These are phyloP conservation scores for Naumovozyma baii DNA, from an alignment of 805 yeast species.

Conservation along the genomic window DNA sequence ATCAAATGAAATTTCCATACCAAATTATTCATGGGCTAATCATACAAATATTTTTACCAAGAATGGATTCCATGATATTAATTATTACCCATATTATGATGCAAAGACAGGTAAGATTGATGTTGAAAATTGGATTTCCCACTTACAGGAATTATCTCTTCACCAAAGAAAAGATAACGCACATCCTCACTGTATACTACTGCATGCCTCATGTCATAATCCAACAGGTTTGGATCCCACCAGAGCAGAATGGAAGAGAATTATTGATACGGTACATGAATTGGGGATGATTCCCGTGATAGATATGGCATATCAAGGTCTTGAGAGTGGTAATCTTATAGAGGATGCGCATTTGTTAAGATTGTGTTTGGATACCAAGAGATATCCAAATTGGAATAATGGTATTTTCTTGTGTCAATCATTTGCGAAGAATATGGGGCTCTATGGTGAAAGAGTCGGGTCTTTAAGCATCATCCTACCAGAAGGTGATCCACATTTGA, in stretches of 20 bases:
- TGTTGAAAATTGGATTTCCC: conserved; percentile 50
- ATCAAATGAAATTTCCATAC: conserved; percentile 45
- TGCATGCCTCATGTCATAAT: conserved; percentile 95
- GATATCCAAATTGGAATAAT: conserved; percentile 30
- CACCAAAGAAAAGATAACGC: conserved; percentile 40
- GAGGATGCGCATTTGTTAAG: conserved; percentile 56
- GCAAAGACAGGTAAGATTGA: conserved; percentile 55
- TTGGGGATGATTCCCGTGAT: conserved; percentile 67
- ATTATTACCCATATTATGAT: conserved; percentile 58
- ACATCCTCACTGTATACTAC: conserved; percentile 40
- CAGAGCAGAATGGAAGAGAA: conserved; percentile 66
- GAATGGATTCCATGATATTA: conserved; percentile 51
- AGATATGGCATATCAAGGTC: conserved; percentile 94
- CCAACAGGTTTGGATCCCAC: conserved; percentile 95
- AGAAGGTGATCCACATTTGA: conserved; percentile 39
- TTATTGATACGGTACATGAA: conserved; percentile 50
- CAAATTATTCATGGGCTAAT: conserved; percentile 93
- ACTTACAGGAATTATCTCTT: conserved; percentile 32
- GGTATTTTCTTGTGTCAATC: conserved; percentile 71
- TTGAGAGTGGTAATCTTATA: conserved; percentile 75
- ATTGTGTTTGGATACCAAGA: conserved; percentile 18
- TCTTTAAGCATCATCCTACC: conserved; percentile 55
- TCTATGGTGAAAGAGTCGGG: conserved; percentile 92
- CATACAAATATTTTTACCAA: conserved; percentile 71
- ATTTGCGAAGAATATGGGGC: conserved; percentile 90